Conservation (phyloP, 805 yeast species). For the Metschnikowia shivogae region DNA sequence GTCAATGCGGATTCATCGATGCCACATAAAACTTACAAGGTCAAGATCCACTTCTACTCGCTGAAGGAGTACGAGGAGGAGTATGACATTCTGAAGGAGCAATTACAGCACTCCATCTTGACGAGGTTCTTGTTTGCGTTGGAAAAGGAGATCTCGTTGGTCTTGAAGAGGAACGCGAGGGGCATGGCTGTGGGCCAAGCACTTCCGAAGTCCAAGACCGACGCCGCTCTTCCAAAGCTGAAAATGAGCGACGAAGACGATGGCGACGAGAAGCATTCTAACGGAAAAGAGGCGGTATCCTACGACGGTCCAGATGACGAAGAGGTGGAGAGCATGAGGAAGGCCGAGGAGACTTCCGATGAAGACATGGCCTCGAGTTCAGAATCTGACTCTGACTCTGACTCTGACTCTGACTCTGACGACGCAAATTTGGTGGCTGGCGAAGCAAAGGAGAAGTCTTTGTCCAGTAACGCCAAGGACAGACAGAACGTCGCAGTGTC, state of each 20-base stretch:
- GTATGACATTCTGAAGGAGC: constrained; percentile 80
- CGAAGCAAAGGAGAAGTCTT: constrained; percentile 15
- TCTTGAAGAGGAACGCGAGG: too few species aligned
- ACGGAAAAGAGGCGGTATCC: constrained; percentile 81
- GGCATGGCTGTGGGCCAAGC: constrained; percentile 62
- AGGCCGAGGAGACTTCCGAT: constrained; percentile 73
- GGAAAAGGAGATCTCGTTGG: constrained; percentile 57
- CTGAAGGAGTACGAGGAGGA: constrained; percentile 75
- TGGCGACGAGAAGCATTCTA: constrained; percentile 58
- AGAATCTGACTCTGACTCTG: constrained; percentile 29
- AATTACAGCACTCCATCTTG: constrained; percentile 67
- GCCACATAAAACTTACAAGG: constrained; percentile 66
- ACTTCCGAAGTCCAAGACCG: constrained; percentile 44
- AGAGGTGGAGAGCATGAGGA: constrained; percentile 83
- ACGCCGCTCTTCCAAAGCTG: constrained; percentile 25
- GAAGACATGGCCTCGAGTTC: constrained; percentile 49
- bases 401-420: constrained; percentile 29
- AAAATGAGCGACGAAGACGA: constrained; percentile 45
- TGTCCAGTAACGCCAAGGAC: constrained; percentile 65
- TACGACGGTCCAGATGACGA: constrained; percentile 96
- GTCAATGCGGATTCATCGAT: constrained; percentile 42
- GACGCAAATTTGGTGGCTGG: constrained; percentile 7
- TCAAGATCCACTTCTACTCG: constrained; percentile 72
- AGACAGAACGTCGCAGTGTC: constrained; percentile 82
- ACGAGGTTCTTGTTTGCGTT: constrained; percentile 62